phyloP scores from a whole-genome alignment of 257 asterid genomes.

The Nicotiana paniculata region DNA sequence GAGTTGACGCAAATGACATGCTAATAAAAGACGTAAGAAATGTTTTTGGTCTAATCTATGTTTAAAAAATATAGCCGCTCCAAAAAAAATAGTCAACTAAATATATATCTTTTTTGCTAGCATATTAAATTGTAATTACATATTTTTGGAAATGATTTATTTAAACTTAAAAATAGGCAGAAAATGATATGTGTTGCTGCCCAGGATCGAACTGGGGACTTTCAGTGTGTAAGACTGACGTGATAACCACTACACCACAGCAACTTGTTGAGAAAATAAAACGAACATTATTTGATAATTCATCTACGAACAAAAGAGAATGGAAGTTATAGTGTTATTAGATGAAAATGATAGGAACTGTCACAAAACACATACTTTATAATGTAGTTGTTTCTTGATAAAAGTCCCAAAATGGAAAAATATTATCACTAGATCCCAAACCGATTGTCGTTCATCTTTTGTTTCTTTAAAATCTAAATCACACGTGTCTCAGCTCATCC shows the following conservation, averaged over 20 bases:
- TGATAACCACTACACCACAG: slow-evolving; percentile 56
- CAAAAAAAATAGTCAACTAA: too few species aligned
- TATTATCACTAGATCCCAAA: too few species aligned
- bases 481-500: too few species aligned
- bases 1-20: too few species aligned
- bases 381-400: background rate
- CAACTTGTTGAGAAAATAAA: slow-evolving; percentile 1
- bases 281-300: too few species aligned
- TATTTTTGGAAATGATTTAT: background rate
- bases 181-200: slow-evolving; percentile 21
- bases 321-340: background rate
- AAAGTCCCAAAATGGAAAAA: background rate
- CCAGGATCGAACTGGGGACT: slow-evolving; percentile 56
- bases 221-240: slow-evolving; percentile 47
- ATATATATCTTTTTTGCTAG: too few species aligned
- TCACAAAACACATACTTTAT: background rate
- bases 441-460: too few species aligned
- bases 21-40: too few species aligned
- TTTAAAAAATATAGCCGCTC: too few species aligned
- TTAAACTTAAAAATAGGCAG: background rate
- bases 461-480: too few species aligned
- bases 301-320: too few species aligned
- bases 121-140: background rate
- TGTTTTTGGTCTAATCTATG: too few species aligned
- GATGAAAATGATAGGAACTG: background rate